A percentile compares a stretch with the other conserved stretches of the same genome.
phyloP scores from a whole-genome alignment of 768 basidiomycete species.

The Glaciozyma antarctica region DNA sequence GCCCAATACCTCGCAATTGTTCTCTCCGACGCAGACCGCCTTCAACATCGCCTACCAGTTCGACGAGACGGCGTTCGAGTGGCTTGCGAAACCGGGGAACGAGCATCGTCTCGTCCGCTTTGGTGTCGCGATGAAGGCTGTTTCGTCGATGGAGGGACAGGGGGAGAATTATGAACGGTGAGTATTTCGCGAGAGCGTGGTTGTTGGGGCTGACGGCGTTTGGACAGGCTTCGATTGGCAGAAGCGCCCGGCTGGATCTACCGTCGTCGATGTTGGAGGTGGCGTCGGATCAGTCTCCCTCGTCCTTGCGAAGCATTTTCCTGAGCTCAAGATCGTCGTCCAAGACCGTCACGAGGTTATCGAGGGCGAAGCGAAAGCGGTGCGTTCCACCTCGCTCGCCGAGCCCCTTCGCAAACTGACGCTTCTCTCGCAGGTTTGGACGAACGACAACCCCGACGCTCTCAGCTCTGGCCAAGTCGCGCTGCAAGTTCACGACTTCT shows the following conservation, averaged over 20 bases:
- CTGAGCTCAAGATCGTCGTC: conserved; percentile 36
- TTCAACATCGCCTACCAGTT: conserved; percentile 36
- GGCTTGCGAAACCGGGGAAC: conserved; percentile 37
- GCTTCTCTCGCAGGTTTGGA: conserved; percentile 9
- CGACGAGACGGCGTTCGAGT: conserved; percentile 36
- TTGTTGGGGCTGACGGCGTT: not conserved
- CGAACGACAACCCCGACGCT: not conserved
- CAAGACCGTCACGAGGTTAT: conserved; percentile 39
- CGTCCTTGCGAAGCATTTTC: conserved; percentile 31
- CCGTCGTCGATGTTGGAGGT: conserved; percentile 41
- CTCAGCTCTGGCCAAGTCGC: conserved; percentile 3
- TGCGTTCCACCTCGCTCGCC: not conserved
- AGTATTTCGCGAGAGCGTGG: not conserved
- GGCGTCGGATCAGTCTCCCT: conserved; percentile 35
- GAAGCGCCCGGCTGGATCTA: conserved; percentile 38
- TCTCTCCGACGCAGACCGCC: conserved; percentile 30
- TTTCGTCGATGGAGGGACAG: not conserved
- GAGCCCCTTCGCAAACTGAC: too few relatives aligned
- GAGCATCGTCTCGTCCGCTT: conserved; percentile 36
- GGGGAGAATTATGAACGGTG: not conserved
- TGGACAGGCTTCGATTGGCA: conserved; percentile 48
- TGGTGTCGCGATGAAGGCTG: conserved; percentile 37
- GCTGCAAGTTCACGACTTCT: conserved; percentile 58
- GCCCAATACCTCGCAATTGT: conserved; percentile 18
- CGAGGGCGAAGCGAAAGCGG: conserved; percentile 29